Base-by-base conservation (phyloP, 805 yeast genomes). In the Candida sphagnicola region DNA sequence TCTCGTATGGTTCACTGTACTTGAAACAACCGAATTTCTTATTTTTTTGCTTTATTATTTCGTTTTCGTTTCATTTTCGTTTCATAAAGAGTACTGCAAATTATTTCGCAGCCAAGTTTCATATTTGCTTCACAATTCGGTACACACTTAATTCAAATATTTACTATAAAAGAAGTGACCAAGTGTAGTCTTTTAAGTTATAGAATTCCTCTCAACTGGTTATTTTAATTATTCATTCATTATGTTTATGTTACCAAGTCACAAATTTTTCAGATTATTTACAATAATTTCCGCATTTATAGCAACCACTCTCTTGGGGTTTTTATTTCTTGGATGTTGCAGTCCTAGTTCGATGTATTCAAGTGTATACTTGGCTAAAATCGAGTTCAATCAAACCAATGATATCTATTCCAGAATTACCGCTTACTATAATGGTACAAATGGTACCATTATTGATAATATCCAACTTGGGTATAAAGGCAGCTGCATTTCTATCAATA, bases 401-500 rank as follows among this genome's bases (percentile, higher is more conserved):
- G 35, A 33, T 14, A 21, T 33, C 18, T 33, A 33, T 33, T 6
- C 26, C 8, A 4, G 35, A 16, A 18, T 33, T 11, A 14, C 23
- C 12, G 28, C 35, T 6, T 33, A 21, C 13, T 33, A 33, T 15
- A 15, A 23, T 8, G 18, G 25, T 14, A n/a, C 28, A 16, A 33
- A 33, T 12, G 6, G 8, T 0, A 63, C 36, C 8, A 24, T 61
- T 2, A 50, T 72, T 16, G 57, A 71, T 10, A 51, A 58, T 3
- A 61, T 82, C 3, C 64, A 63, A 31, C 70, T 78, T 8, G 82
- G 83, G 6, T 80, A 78, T 47, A 47, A 77, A 47, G 79, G 81
- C 1, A 57, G 79, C 18, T 82, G 89, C 52, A 56, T 79, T 4
- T 65, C 65, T 5, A 42, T 61, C 1, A 50, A 54, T 18, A 59